phyloP scores from a whole-genome alignment of 2,329 filamentous ascomycete species.

The Cladorrhinum sp. region DNA sequence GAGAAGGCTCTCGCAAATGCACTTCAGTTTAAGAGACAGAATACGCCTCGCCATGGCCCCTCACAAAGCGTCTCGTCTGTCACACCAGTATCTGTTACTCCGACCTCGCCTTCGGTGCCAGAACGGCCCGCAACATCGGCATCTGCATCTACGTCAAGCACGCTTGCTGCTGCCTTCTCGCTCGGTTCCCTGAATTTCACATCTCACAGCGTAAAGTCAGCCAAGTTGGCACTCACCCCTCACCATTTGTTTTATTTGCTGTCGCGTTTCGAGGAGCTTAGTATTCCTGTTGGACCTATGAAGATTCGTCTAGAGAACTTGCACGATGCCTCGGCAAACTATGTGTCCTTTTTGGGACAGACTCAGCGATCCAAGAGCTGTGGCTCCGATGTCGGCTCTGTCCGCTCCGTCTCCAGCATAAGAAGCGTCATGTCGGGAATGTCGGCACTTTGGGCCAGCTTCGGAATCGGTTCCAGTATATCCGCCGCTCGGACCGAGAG shows the following conservation, averaged over 20 bases:
- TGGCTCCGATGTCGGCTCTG: constrained; percentile 80
- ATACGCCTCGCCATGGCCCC: constrained; percentile 64
- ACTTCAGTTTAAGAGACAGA: constrained; percentile 77
- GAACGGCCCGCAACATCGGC: constrained; percentile 63
- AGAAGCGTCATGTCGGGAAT: constrained; percentile 97
- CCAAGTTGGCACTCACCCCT: constrained; percentile 87
- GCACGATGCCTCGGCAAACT: constrained; percentile 84
- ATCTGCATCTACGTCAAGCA: constrained; percentile 66
- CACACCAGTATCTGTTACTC: constrained; percentile 38
- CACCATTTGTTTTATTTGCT: constrained; percentile 97
- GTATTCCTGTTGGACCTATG: constrained; percentile 90
- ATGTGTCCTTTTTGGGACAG: constrained; percentile 90
- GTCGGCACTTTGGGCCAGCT: constrained; percentile 86
- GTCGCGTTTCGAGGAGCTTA: constrained; percentile 89
- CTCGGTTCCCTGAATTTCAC: constrained; percentile 81
- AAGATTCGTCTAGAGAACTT: constrained; percentile 93
- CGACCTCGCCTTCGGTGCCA: constrained; percentile 56
- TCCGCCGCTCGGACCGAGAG: constrained; percentile 81
- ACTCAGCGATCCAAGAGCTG: constrained; percentile 76
- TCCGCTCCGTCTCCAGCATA: constrained; percentile 94
- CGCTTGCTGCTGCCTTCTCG: constrained; percentile 80
- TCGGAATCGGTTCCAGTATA: constrained; percentile 78
- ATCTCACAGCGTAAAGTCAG: constrained; percentile 80
- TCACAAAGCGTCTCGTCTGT: constrained; percentile 63
- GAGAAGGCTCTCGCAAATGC: constrained; percentile 97